Evolutionary conservation across 768 basidiomycete species (phyloP).

Genomic region (Chalciporus piperatus): DNA sequence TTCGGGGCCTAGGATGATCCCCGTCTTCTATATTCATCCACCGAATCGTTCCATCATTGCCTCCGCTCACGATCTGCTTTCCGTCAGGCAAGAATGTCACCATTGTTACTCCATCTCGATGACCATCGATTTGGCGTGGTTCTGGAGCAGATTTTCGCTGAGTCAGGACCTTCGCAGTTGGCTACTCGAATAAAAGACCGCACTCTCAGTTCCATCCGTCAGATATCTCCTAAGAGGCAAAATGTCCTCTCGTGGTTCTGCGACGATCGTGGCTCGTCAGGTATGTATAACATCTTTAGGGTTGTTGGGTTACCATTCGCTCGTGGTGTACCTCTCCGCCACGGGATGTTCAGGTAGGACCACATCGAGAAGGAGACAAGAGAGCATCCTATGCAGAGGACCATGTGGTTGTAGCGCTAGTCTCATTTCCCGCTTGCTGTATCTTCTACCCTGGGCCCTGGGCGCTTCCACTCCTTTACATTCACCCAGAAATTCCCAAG

Average conservation of each 20-base stretch:
- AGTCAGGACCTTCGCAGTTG: background rate
- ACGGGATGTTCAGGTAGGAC: conserved; percentile 5
- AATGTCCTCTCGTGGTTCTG: conserved; percentile 2
- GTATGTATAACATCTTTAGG: background rate
- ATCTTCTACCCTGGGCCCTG: too few relatives aligned
- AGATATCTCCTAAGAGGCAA: background rate
- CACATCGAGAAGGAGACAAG: conserved; percentile 5
- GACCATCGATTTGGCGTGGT: background rate
- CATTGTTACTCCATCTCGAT: conserved; percentile 1
- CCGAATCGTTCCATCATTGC: conserved; percentile 10
- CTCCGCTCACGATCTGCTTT: conserved; percentile 3
- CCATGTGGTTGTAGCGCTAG: too few relatives aligned
- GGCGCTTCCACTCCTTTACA: too few relatives aligned
- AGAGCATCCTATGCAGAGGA: too few relatives aligned
- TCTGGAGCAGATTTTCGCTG: background rate
- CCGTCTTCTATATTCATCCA: conserved; percentile 2
- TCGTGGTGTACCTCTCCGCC: conserved; percentile 3
- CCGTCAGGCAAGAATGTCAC: conserved; percentile 13
- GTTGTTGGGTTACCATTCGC: background rate
- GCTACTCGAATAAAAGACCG: background rate
- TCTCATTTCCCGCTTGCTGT: too few relatives aligned
- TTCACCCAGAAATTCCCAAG: too few relatives aligned
- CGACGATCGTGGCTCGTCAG: background rate
- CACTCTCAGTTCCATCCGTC: background rate
- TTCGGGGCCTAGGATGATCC: too few relatives aligned